phyloP scores from a whole-genome alignment of 805 yeast species.

The Lipomyces lipofer region DNA sequence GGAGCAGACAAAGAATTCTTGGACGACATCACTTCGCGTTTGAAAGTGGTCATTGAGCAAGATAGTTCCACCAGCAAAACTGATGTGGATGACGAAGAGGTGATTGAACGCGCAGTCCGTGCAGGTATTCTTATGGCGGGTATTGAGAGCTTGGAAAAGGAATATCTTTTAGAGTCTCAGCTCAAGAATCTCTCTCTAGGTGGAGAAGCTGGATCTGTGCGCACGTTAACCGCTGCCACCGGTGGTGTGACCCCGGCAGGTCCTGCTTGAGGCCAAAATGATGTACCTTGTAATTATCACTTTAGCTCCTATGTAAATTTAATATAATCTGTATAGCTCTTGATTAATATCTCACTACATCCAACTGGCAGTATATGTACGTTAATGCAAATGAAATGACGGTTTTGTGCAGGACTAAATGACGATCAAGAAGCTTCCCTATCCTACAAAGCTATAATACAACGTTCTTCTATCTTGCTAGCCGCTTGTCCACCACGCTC shows the following conservation, averaged over 20 bases:
- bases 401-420: no score
- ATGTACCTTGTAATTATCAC: no score
- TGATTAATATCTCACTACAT: no score
- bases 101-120: constrained; percentile 22
- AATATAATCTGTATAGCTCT: no score
- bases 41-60: constrained; percentile 5
- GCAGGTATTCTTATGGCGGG: constrained; percentile 16
- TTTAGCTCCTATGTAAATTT: no score
- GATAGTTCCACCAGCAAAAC: constrained; percentile 7
- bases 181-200: not conserved
- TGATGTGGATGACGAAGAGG: constrained; percentile 21
- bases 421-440: no score
- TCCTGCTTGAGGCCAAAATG: not conserved
- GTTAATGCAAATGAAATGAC: no score
- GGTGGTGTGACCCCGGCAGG: not conserved
- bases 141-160: not conserved
- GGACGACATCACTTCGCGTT: constrained; percentile 6
- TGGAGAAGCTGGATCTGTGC: not conserved
- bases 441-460: no score
- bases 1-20: constrained; percentile 12
- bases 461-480: no score
- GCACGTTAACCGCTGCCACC: no score
- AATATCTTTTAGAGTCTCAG: not conserved
- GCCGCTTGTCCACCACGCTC: no score
- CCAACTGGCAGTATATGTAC: no score